Evolutionary conservation across 1,139 yeast genomes (phyloP), one percentile per base, ranked within the genome.

Genomic region (Yamadazyma oceani): DNA sequence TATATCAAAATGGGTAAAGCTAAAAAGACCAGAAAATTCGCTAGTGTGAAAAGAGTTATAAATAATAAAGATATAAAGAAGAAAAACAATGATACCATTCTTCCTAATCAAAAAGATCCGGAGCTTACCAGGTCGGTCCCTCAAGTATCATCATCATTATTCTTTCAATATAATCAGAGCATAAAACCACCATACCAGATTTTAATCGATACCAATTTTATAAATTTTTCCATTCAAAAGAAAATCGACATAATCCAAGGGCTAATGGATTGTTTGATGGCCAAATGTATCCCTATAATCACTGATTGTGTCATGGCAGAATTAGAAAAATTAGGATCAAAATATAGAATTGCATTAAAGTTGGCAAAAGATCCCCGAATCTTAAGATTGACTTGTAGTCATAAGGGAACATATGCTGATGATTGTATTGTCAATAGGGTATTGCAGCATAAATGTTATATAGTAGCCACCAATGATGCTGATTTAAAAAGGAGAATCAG

Each of bases 241-340:
- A 90, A 92, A 57, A 81, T 92, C 38, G 98, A 94, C 57, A 69
- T 92, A 10, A 92, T 89, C 13, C 77, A 90, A 53, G 98, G 97
- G 7, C 83, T 92, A 82, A 92, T 92, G 97, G 97, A 92, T 60
- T 78, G 95, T 41, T 68, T 92, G 29, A 84, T 83, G 61, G 98
- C 98, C 37, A 87, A 94, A 58, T 89, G 97, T 68, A 87, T 90
- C 33, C 98, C 98, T 5, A 78, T 90, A 35, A 82, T 92, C 32
- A 92, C 98, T 2, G 98, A 92, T 63, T 92, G 98, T 69, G 98
- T 92, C 23, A 80, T 92, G 85, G 98, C 98, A 0, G 98, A 92
- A 68, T 71, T 92, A 60, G 98, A 92, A 58, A 92, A 94, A 60
- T 72, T 92, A 43, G 98, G 98, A 0, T 95, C 96, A 19, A 88